Base-by-base conservation (phyloP, 2,329 filamentous ascomycete genomes). In the Monilinia fructicola region DNA sequence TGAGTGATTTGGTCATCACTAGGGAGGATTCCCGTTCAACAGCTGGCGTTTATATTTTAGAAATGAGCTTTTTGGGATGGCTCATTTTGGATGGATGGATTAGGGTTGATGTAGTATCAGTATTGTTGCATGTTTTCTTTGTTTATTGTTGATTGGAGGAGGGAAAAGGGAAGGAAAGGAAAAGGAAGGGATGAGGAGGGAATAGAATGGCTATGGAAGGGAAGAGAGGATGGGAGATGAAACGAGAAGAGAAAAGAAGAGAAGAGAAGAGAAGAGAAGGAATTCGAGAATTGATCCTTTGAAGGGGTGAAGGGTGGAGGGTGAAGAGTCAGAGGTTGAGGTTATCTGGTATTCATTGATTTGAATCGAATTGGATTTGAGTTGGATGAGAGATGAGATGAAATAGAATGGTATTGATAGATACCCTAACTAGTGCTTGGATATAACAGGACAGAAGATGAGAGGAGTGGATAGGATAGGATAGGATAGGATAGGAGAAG, bases 41-140 rank as follows among this genome's bases (percentile, higher is more conserved):
- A 67, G 63, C 63, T 64, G 52, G 61, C 52, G 61, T 64, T 64
- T 42, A 11, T 42, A 14, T 16, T 42, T 42, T 4, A 7, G 31
- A 35, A 35, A 35, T 35, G 31, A 35, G 5, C 31, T 35, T 35
- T 60, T 44, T 35, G 28, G 28, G 21, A 11, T 11, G 11, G 4
- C 5, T n/a, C 21, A 38, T 35, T 16, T 18, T 3, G 40, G 12
- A 42, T 42, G 35, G 21, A 21, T 16, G 26, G n/a, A 35, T 42
- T 23, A 18, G 28, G 21, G 23, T 18, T 48, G 54, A 50, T 14
- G 54, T 38, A 12, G 9, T 16, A 42, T 35, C n/a, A 28, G n/a
- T n/a, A 54, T 54, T 21, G 14, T 42, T n/a, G 11, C 6, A 26
- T 48, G 11, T 3, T 23, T 54, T 53, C 59, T 35, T 38, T 44